These are phyloP conservation scores for Trametes elegans DNA, from an alignment of 768 basidiomycete genomes.

Conservation along the genomic window DNA sequence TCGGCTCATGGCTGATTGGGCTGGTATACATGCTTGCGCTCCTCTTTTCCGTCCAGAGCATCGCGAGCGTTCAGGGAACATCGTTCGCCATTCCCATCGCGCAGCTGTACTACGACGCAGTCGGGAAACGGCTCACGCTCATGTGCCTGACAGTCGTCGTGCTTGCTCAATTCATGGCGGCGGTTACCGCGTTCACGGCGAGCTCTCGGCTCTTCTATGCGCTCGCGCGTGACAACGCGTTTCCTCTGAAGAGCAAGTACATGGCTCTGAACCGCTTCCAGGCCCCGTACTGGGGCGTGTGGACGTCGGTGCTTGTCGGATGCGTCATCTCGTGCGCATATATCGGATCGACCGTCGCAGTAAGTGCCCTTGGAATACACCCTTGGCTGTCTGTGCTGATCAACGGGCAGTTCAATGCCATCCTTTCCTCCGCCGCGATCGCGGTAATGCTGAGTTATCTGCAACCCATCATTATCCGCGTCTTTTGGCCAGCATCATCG, in stretches of 20 bases:
- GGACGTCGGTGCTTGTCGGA: constrained; percentile 51
- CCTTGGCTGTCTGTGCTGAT: not conserved
- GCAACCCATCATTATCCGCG: constrained; percentile 55
- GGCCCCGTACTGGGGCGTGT: constrained; percentile 54
- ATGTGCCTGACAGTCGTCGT: constrained; percentile 51
- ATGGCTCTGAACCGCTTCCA: constrained; percentile 52
- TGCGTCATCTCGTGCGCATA: constrained; percentile 58
- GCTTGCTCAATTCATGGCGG: constrained; percentile 52
- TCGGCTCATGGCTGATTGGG: constrained; percentile 56
- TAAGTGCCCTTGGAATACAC: constrained; percentile 29
- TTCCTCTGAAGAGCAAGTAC: constrained; percentile 45
- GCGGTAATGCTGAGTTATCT: constrained; percentile 58
- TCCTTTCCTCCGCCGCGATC: constrained; percentile 54
- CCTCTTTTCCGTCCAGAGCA: constrained; percentile 55
- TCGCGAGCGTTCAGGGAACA: constrained; percentile 47
- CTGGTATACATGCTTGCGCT: constrained; percentile 57
- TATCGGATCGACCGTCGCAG: constrained; percentile 54
- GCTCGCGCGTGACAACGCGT: constrained; percentile 51
- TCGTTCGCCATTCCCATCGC: constrained; percentile 58
- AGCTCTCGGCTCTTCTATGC: constrained; percentile 58
- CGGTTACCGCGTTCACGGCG: constrained; percentile 57
- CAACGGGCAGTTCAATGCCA: constrained; percentile 47
- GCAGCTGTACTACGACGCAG: constrained; percentile 55
- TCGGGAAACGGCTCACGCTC: constrained; percentile 43
- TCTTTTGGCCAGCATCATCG: constrained; percentile 55